A percentile compares a stretch with the other conserved stretches of the same genome.
phyloP scores from a whole-genome alignment of 805 yeast genomes.

The Starmerella cellae region DNA sequence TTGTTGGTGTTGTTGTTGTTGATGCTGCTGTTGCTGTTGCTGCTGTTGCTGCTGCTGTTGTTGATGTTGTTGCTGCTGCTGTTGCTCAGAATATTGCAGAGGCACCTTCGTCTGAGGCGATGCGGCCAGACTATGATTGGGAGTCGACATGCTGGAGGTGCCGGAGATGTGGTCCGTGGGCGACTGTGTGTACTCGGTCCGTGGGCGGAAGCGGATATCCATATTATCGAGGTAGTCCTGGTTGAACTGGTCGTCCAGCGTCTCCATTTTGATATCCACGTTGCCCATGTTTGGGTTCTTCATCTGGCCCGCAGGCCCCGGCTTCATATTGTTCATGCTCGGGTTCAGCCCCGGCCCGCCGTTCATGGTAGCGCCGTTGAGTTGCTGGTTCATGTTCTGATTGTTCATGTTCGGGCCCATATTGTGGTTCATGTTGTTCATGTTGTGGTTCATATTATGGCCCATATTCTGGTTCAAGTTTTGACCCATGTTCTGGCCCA shows the following conservation, averaged over 20 bases:
- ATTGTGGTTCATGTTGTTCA: background rate
- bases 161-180: background rate
- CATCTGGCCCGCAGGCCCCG: background rate
- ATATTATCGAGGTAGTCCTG: background rate
- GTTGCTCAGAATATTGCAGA: background rate
- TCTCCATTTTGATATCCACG: background rate
- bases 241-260: background rate
- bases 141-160: background rate
- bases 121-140: conserved; percentile 1
- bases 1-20: background rate
- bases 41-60: background rate
- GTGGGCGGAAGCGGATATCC: background rate
- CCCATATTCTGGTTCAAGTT: background rate
- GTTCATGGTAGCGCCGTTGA: background rate
- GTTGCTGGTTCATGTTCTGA: background rate
- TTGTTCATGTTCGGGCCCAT: background rate
- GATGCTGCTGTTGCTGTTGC: background rate
- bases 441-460: background rate
- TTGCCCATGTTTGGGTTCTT: background rate
- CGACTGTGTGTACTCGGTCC: background rate
- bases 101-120: background rate
- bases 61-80: background rate
- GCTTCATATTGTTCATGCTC: background rate
- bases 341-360: background rate
- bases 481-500: background rate